A percentile compares a stretch with the other conserved stretches of the same genome.
phyloP scores from a whole-genome alignment of 1,284 basidiomycete species.

The Apiotrichum porosum region DNA sequence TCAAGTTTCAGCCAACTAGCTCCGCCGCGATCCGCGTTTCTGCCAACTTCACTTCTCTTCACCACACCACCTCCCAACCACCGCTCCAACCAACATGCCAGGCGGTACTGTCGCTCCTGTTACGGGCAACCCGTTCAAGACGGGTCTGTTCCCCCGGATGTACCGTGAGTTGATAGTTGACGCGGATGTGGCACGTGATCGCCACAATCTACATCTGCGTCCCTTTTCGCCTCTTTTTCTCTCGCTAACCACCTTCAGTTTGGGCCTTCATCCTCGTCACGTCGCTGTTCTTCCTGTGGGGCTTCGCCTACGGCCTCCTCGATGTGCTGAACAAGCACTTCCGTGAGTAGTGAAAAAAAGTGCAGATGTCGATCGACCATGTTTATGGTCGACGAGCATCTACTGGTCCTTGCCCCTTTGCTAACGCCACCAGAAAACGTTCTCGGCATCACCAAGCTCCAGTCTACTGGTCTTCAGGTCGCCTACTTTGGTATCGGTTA shows the following conservation, averaged over 20 bases:
- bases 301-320: constrained; percentile 60
- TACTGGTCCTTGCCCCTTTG: too few relatives aligned
- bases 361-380: too few relatives aligned
- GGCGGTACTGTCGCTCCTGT: constrained; percentile 8
- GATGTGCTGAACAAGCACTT: constrained; percentile 81
- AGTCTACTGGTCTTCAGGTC: constrained; percentile 77
- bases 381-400: too few relatives aligned
- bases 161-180: constrained; percentile 10
- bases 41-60: too few relatives aligned
- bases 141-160: constrained; percentile 9
- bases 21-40: too few relatives aligned
- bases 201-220: neutral
- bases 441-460: constrained; percentile 66
- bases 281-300: constrained; percentile 74
- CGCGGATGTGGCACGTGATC: neutral
- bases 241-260: constrained; percentile 16
- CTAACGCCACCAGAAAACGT: too few relatives aligned
- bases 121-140: constrained; percentile 10
- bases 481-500: constrained; percentile 70
- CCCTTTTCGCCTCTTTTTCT: neutral
- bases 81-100: constrained; percentile 4
- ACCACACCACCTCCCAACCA: neutral
- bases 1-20: too few relatives aligned
- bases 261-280: constrained; percentile 66
- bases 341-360: too few relatives aligned